phyloP scores from a whole-genome alignment of 345 rosid genomes.

The Barbarea vulgaris region DNA sequence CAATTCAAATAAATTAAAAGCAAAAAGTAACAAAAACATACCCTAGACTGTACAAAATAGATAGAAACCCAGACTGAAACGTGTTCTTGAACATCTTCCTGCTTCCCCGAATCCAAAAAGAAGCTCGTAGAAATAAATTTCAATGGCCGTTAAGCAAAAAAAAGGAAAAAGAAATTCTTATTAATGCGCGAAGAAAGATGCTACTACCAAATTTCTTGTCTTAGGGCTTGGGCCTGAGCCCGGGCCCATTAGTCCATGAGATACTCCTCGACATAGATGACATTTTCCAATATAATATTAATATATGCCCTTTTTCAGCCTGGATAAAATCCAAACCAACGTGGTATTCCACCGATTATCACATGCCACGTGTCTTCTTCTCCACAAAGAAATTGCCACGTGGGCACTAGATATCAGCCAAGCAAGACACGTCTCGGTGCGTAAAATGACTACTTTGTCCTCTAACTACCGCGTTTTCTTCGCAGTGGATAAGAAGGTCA shows the following conservation, averaged over 20 bases:
- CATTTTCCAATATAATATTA: slow-evolving; percentile 1
- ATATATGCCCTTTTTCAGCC: neutral
- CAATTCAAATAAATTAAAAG: neutral
- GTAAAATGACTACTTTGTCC: slow-evolving; percentile 2
- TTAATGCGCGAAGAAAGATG: neutral
- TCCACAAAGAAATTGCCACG: slow-evolving; percentile 32
- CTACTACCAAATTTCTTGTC: neutral
- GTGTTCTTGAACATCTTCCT: slow-evolving; percentile 76
- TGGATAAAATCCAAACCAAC: slow-evolving; percentile 8
- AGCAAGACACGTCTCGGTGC: slow-evolving; percentile 28
- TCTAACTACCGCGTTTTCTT: neutral
- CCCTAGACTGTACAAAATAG: slow-evolving; percentile 85
- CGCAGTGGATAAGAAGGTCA: neutral
- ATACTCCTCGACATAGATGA: neutral
- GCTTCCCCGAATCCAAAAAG: slow-evolving; percentile 19
- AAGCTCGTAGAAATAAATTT: slow-evolving; percentile 10
- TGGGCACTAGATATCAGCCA: slow-evolving; percentile 20
- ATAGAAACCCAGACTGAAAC: slow-evolving; percentile 85
- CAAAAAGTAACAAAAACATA: slow-evolving; percentile 4
- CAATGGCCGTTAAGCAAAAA: neutral
- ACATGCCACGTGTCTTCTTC: slow-evolving; percentile 21
- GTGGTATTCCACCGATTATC: slow-evolving; percentile 33
- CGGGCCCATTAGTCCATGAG: neutral
- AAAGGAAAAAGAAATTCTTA: neutral
- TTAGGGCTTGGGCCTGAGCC: slow-evolving; percentile 3